Evolutionary conservation across 257 asterid genomes (phyloP), one percentile per base, ranked within the genome.

Genomic region (Thymus quinquecostatus): DNA sequence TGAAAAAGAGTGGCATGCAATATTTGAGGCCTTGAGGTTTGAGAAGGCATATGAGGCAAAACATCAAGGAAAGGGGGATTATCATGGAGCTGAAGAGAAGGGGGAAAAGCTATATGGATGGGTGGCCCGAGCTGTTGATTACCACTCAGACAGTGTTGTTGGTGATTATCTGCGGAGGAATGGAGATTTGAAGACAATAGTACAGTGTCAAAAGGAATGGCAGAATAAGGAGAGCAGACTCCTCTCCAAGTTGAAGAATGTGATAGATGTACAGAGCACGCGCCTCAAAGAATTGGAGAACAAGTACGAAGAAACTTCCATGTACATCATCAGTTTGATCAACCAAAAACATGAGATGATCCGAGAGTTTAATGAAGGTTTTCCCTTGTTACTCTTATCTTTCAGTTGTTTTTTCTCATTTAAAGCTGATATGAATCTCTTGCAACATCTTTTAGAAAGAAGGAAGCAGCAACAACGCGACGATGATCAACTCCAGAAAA

Each of bases 11-110:
- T 79, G 83, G 80, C 60, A 64, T 2, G 90, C 87, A 41, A 77
- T 85, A 8, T 64, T 59, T 55, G 82, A 85, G 73, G 89, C 90
- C 55, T 64, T 85, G 11, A 75, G 72, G 40, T 87, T 85, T 49
- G 88, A 85, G 74, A 87, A 82, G 80, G 78, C 59, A 27, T 85
- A 77, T 64, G 92, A 79, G 68, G 85, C 71, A 10, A 56, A 28
- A 2, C 77, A 30, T 70, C 86, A 75, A 41, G 88, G 92, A 51
- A 84, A 67, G 66, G 28, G 40, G 60, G 86, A 77, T 47, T 84
- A 69, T 27, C 14, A 41, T 56, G 78, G 69, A 33, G 51, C 0
- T 63, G 41, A 59, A 47, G 56, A 59, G 34, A 58, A 44, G 69
- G 77, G 66, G 8, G 75, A 71, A 8, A 77, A 68, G 64, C 10